phyloP scores from a whole-genome alignment of 805 yeast species.

The Wickerhamomyces tratensis region DNA sequence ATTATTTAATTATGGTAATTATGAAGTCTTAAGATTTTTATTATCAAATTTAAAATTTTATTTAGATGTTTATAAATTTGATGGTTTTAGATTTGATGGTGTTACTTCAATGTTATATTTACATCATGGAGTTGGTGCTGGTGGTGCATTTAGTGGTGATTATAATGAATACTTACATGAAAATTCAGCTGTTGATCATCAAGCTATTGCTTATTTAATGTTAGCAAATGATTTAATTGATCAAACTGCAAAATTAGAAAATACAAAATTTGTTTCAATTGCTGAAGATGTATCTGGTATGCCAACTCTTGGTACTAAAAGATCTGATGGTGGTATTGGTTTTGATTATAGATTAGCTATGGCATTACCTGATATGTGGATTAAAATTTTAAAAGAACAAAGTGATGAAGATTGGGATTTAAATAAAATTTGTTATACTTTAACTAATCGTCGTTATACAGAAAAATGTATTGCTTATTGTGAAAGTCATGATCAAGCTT shows the following conservation, averaged over 20 bases:
- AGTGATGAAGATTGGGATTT: constrained; percentile 89
- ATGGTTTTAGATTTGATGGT: constrained; percentile 96
- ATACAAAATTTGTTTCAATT: constrained; percentile 55
- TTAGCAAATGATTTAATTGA: constrained; percentile 76
- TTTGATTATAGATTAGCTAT: constrained; percentile 89
- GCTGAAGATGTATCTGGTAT: constrained; percentile 98
- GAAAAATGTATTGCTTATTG: constrained; percentile 89
- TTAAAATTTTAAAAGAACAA: constrained; percentile 77
- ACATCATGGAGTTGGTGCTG: constrained; percentile 88
- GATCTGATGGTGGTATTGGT: constrained; percentile 77
- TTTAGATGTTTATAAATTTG: constrained; percentile 76
- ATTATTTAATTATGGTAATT: constrained; percentile 81
- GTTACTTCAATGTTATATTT: constrained; percentile 87
- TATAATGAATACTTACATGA: constrained; percentile 83
- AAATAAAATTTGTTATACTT: constrained; percentile 67
- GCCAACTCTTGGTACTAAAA: constrained; percentile 84
- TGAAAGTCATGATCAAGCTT: constrained; percentile 95
- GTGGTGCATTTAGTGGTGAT: constrained; percentile 80
- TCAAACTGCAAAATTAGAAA: constrained; percentile 33
- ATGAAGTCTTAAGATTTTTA: constrained; percentile 83
- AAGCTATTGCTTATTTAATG: constrained; percentile 81
- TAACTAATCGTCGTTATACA: constrained; percentile 80
- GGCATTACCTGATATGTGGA: constrained; percentile 99
- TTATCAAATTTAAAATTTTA: constrained; percentile 78
- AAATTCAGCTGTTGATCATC: constrained; percentile 70